A percentile compares a stretch with the other conserved stretches of the same genome.
Conservation (phyloP, 345 rosid species). For the Pistacia vera region DNA sequence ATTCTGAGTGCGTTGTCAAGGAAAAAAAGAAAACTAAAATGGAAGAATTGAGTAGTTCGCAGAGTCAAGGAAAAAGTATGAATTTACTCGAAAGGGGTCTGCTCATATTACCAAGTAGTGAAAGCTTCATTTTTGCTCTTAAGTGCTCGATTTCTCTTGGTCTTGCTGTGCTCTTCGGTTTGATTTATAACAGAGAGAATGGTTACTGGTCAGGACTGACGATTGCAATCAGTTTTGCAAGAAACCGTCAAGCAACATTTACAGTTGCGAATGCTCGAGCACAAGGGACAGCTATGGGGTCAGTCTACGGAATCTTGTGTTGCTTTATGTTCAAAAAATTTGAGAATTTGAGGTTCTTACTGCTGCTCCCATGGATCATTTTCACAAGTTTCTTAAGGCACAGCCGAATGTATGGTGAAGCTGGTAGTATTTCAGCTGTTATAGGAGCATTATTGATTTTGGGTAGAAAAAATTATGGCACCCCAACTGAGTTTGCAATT, state of each 20-base stretch:
- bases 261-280: slow-evolving; percentile 61
- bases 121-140: slow-evolving; percentile 49
- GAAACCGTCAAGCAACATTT: slow-evolving; percentile 59
- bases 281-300: slow-evolving; percentile 80
- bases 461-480: slow-evolving; percentile 61
- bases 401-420: slow-evolving; percentile 65
- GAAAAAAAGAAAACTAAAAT: slow-evolving; percentile 1
- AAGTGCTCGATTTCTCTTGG: slow-evolving; percentile 69
- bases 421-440: slow-evolving; percentile 60
- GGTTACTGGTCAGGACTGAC: slow-evolving; percentile 88
- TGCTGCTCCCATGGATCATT: slow-evolving; percentile 67
- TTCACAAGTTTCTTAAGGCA: slow-evolving; percentile 57
- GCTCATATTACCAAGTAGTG: slow-evolving; percentile 26
- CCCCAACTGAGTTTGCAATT: slow-evolving; percentile 57
- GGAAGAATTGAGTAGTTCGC: slow-evolving; percentile 13
- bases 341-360: slow-evolving; percentile 46
- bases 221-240: slow-evolving; percentile 63
- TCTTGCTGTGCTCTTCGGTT: slow-evolving; percentile 62
- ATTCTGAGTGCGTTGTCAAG: not conserved
- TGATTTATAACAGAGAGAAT: slow-evolving; percentile 47
- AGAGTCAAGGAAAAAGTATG: slow-evolving; percentile 10
- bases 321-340: slow-evolving; percentile 42
- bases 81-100: slow-evolving; percentile 16
- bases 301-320: slow-evolving; percentile 62
- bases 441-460: slow-evolving; percentile 63